Percentiles rank a stretch among this genome's conserved stretches.
These are phyloP conservation scores for Gaeumannomyces tritici DNA, from an alignment of 2,329 filamentous ascomycete genomes.

Conservation along the genomic window DNA sequence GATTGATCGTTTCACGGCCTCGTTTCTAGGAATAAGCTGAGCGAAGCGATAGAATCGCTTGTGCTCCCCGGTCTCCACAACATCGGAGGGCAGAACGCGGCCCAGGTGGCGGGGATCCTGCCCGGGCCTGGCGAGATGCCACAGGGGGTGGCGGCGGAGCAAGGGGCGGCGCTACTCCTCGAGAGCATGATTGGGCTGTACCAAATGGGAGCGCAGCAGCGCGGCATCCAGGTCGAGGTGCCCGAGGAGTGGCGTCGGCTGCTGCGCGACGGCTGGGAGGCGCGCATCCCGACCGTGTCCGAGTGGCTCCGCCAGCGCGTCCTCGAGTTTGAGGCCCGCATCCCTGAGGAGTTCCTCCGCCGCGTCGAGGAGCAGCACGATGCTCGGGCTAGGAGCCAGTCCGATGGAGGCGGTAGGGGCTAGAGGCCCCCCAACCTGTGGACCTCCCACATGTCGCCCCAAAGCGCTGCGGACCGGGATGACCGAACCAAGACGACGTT, in stretches of 20 bases:
- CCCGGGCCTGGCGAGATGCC: background rate
- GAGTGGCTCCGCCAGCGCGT: constrained; percentile 3
- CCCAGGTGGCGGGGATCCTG: background rate
- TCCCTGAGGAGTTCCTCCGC: background rate
- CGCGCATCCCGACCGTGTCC: constrained; percentile 2
- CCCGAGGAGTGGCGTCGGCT: constrained; percentile 2
- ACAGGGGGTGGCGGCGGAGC: background rate
- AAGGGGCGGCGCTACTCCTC: constrained; percentile 1
- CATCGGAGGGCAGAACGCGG: background rate
- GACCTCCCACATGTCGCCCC: too few relatives aligned
- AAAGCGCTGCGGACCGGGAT: too few relatives aligned
- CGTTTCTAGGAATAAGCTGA: constrained; percentile 2
- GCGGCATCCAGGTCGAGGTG: constrained; percentile 3
- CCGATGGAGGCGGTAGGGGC: background rate
- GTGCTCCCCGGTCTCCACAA: constrained; percentile 2
- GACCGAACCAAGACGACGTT: too few relatives aligned
- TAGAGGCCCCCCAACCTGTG: background rate
- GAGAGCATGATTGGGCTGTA: constrained; percentile 3
- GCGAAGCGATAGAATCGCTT: constrained; percentile 4
- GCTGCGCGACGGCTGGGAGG: constrained; percentile 3
- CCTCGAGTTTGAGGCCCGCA: constrained; percentile 1
- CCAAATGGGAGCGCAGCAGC: constrained; percentile 4
- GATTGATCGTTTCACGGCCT: background rate
- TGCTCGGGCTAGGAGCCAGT: background rate
- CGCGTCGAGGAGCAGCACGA: constrained; percentile 1